phyloP scores from a whole-genome alignment of 2,329 filamentous ascomycete genomes.

The Fusarium nanum region DNA sequence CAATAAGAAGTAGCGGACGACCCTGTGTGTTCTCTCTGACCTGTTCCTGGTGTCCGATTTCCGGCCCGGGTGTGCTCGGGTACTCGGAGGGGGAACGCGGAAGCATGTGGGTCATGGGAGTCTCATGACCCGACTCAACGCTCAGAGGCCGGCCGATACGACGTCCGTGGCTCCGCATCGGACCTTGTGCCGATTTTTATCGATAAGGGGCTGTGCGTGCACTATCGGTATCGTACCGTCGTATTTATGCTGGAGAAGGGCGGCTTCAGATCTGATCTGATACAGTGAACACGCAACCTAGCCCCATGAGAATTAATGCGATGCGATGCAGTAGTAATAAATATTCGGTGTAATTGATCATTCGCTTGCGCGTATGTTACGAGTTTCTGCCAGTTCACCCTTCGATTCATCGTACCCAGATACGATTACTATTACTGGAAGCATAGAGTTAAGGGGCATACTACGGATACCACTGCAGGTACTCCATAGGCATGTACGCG shows the following conservation, averaged over 20 bases:
- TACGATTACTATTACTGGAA: not conserved
- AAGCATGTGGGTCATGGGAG: constrained; percentile 33
- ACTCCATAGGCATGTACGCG: constrained; percentile 18
- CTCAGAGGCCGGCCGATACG: constrained; percentile 33
- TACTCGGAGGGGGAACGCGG: constrained; percentile 38
- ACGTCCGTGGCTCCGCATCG: constrained; percentile 16
- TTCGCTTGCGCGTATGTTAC: constrained; percentile 29
- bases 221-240: not conserved
- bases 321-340: not conserved
- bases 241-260: constrained; percentile 5
- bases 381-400: constrained; percentile 8
- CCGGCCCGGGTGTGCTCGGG: constrained; percentile 34
- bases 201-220: not conserved
- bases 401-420: constrained; percentile 1
- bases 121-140: constrained; percentile 36
- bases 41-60: constrained; percentile 37
- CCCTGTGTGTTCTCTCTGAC: constrained; percentile 2
- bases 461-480: not conserved
- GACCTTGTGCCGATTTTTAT: constrained; percentile 38
- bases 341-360: not conserved
- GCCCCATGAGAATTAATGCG: constrained; percentile 7
- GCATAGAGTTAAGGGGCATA: not conserved
- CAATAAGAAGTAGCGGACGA: constrained; percentile 15
- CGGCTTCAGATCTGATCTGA: constrained; percentile 34
- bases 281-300: constrained; percentile 23